Percentiles rank a stretch among this genome's conserved stretches.
These are phyloP conservation scores for Diutina rugosa DNA, from an alignment of 1,139 yeast species.

Conservation along the genomic window DNA sequence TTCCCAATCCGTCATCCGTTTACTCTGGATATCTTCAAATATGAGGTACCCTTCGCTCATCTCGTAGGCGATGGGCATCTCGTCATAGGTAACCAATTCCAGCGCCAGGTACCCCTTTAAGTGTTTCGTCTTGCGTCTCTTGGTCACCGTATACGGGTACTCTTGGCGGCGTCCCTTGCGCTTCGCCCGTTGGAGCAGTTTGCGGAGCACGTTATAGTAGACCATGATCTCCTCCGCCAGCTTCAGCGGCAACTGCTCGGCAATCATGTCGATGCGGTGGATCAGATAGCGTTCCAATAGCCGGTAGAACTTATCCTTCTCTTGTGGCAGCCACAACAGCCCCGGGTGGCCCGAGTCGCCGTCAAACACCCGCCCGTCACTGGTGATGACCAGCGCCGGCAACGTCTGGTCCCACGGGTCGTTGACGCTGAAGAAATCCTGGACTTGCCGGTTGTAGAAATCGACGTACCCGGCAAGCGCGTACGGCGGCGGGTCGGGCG, in stretches of 20 bases:
- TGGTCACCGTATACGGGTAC: neutral
- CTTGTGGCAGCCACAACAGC: neutral
- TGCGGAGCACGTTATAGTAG: neutral
- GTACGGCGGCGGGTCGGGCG: neutral
- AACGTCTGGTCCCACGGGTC: neutral
- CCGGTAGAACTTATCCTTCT: neutral
- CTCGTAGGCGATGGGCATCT: constrained; percentile 1
- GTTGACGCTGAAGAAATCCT: constrained; percentile 3
- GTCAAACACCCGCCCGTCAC: neutral
- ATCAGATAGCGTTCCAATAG: neutral
- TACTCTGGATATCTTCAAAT: neutral
- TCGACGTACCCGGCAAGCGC: constrained; percentile 5
- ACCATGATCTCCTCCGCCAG: neutral
- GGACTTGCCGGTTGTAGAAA: constrained; percentile 8
- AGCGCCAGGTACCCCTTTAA: neutral
- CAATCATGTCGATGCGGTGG: neutral
- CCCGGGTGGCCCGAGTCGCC: neutral
- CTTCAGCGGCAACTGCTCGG: neutral
- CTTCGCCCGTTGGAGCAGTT: neutral
- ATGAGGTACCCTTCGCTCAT: neutral
- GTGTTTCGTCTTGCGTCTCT: neutral
- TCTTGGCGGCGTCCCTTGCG: neutral
- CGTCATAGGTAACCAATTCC: neutral
- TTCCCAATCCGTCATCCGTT: neutral
- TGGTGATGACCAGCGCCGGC: neutral